phyloP scores from a whole-genome alignment of 495 filamentous ascomycete species.

The Platismatia glauca region DNA sequence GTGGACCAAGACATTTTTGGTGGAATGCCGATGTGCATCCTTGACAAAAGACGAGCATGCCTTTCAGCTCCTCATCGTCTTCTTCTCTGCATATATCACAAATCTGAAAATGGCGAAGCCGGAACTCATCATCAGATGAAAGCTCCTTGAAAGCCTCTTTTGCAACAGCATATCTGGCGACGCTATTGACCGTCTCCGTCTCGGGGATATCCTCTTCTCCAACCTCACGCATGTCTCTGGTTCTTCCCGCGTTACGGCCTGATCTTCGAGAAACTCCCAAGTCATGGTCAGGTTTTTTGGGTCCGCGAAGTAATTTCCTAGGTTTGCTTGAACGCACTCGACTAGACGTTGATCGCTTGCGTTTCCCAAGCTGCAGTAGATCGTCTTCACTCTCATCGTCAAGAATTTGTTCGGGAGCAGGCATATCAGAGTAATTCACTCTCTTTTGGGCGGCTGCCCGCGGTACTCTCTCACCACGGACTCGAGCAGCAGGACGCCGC shows the following conservation, averaged over 20 bases:
- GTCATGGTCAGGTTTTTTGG: neutral
- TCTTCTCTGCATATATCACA: constrained; percentile 64
- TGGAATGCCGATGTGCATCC: constrained; percentile 82
- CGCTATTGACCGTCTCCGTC: constrained; percentile 27
- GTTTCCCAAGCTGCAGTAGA: constrained; percentile 12
- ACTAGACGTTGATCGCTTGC: constrained; percentile 13
- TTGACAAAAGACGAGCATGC: constrained; percentile 71
- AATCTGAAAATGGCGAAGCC: constrained; percentile 50
- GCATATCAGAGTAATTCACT: constrained; percentile 24
- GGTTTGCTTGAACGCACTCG: neutral
- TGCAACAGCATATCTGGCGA: constrained; percentile 49
- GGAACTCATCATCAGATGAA: constrained; percentile 50
- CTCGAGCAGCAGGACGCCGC: neutral
- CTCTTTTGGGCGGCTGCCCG: constrained; percentile 12
- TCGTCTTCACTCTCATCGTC: constrained; percentile 10
- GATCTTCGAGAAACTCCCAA: constrained; percentile 21
- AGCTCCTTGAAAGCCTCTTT: constrained; percentile 59
- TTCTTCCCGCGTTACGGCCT: constrained; percentile 30
- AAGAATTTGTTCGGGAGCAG: constrained; percentile 10
- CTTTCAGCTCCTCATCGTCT: constrained; percentile 47
- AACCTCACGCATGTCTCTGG: constrained; percentile 49
- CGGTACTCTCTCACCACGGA: constrained; percentile 1
- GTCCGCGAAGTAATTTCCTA: constrained; percentile 7
- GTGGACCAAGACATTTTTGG: constrained; percentile 66
- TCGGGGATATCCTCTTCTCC: constrained; percentile 61